Percentiles rank a stretch among this genome's conserved stretches.
Conservation (phyloP, 495 filamentous ascomycete genomes). For the Aspergillus avenaceus region DNA sequence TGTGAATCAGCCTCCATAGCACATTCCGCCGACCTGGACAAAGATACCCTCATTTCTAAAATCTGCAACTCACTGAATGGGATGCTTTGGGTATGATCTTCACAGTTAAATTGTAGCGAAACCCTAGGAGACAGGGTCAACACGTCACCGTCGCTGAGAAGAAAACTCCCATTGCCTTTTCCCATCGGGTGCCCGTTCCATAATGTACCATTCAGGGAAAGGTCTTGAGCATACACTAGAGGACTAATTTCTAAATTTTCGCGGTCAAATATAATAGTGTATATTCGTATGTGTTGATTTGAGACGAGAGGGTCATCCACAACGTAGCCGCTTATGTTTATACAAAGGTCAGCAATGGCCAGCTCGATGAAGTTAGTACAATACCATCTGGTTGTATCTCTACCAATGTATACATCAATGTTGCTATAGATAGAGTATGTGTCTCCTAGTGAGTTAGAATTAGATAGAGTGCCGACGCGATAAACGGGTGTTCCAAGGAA, state of each 20-base stretch:
- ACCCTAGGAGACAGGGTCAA: conserved; percentile 26
- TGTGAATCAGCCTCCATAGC: background rate
- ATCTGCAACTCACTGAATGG: conserved; percentile 17
- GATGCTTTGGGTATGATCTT: conserved; percentile 3
- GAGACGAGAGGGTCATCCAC: conserved; percentile 46
- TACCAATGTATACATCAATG: conserved; percentile 34
- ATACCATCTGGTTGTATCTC: conserved; percentile 31
- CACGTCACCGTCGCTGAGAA: conserved; percentile 54
- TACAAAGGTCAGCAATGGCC: conserved; percentile 5
- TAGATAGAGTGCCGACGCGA: conserved; percentile 23
- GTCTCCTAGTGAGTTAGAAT: conserved; percentile 2
- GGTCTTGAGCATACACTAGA: conserved; percentile 58
- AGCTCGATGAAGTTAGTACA: background rate
- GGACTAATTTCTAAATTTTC: conserved; percentile 35
- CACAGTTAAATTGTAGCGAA: conserved; percentile 20
- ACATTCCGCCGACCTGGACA: background rate
- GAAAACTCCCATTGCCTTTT: conserved; percentile 31
- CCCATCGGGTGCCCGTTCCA: conserved; percentile 49
- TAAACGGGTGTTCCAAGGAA: background rate
- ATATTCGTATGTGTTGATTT: conserved; percentile 57
- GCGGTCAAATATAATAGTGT: conserved; percentile 50
- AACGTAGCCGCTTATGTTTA: conserved; percentile 33
- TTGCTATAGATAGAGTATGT: conserved; percentile 22
- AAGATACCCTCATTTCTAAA: conserved; percentile 25
- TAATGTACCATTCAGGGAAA: conserved; percentile 53